Evolutionary conservation across 352 stramenopile species (phyloP), one percentile per base, ranked within the genome.

Genomic region (Pythium rhizo-oryzae): DNA sequence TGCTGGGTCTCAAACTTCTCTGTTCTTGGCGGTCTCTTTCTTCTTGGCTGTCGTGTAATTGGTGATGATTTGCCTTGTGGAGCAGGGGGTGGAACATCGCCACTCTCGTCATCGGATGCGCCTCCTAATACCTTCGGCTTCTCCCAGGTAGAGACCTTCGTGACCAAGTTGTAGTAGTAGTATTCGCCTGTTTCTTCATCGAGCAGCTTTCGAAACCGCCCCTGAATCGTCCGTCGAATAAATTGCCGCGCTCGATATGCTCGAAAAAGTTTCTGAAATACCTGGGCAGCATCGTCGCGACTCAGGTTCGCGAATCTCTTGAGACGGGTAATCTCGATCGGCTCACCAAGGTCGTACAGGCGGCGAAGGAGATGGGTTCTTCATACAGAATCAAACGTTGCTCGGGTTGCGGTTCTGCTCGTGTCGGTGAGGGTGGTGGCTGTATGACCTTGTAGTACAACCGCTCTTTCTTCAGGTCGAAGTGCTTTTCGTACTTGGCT

Each of bases 161-260:
- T 93, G 50, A 84, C 72, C 12, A 69, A 75, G 58, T 94, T 90
- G 74, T 91, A 91, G 74, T 90, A 94, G 66, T 86, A 94, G 51
- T 70, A 80, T 41, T 82, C 61, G 0, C 79, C 76, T 12, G 79
- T 78, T 21, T 49, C 63, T 6, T 82, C 72, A 53, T 94, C 87
- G 24, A 82, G 77, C 23, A 93, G 72, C 63, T 80, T 85, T 30
- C 81, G 85, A 46, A 86, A 84, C 33, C 81, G 79, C 21, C 81
- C 80, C 7, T 78, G 75, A 18, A 91, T 62, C 44, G 84, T 76
- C 19, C 68, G 63, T 23, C 71, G 61, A 37, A 87, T 65, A 19
- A 76, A 74, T 13, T 88, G 64, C 0, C 80, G 70, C 19, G 75
- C 79, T 58, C 71, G 72, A 51, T 78, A 75, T 4, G 77, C 66